phyloP scores from a whole-genome alignment of 1,139 yeast genomes.

The Nakaseomyces uthaithaninus region DNA sequence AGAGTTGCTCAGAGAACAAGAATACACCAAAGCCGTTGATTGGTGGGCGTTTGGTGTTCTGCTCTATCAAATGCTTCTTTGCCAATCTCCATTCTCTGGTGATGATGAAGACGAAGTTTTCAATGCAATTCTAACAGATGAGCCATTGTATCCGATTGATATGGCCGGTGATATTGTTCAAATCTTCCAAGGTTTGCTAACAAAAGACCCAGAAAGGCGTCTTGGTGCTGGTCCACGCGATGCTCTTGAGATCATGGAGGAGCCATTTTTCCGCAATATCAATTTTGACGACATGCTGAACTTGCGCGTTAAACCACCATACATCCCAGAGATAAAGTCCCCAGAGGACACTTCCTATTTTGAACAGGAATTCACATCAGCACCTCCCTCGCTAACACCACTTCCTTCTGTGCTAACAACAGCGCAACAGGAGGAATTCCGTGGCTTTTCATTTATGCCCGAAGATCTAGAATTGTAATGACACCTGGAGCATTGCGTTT shows the following conservation, averaged over 20 bases:
- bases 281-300: conserved; percentile 78
- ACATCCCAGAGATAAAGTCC: conserved; percentile 66
- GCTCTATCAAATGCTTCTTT: conserved; percentile 88
- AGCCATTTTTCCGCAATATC: conserved; percentile 84
- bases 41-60: conserved; percentile 99
- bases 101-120: conserved; percentile 98
- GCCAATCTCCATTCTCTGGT: conserved; percentile 96
- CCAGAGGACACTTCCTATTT: conserved; percentile 91
- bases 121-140: conserved; percentile 95
- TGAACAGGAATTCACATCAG: conserved; percentile 90
- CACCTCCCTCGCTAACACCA: conserved; percentile 92
- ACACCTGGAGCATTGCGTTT: too few species aligned
- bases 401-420: conserved; percentile 81
- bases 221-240: conserved; percentile 82
- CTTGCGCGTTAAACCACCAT: conserved; percentile 76
- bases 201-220: conserved; percentile 79
- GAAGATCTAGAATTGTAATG: conserved; percentile 39
- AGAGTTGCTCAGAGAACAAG: conserved; percentile 86
- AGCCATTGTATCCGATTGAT: conserved; percentile 93
- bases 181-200: conserved; percentile 78
- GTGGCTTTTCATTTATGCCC: conserved; percentile 88
- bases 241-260: conserved; percentile 91
- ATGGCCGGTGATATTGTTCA: conserved; percentile 97
- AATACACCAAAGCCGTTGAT: conserved; percentile 88
- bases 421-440: conserved; percentile 89